A percentile compares a stretch with the other conserved stretches of the same genome.
phyloP scores from a whole-genome alignment of 306 rosid genomes.

The Quercus dentata region DNA sequence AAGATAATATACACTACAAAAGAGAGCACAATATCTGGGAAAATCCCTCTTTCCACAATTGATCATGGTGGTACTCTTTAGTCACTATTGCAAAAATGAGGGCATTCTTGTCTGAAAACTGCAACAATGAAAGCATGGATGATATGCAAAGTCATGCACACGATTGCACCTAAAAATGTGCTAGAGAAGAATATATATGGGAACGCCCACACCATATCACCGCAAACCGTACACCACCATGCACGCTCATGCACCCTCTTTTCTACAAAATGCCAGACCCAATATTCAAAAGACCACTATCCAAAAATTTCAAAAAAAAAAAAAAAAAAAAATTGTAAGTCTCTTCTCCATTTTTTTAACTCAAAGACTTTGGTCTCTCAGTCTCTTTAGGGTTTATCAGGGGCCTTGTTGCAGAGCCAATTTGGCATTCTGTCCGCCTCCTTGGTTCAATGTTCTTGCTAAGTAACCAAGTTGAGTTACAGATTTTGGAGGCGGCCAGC shows the following conservation, averaged over 20 bases:
- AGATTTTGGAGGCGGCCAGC: slow-evolving; percentile 55
- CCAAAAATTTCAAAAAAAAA: not conserved
- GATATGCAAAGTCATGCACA: not conserved
- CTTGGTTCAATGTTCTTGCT: not conserved
- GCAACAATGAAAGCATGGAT: slow-evolving; percentile 3
- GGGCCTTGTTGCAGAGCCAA: slow-evolving; percentile 53
- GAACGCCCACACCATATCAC: slow-evolving; percentile 24
- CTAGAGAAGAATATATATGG: not conserved
- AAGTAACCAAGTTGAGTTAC: not conserved
- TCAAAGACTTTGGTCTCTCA: not conserved
- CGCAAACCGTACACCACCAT: slow-evolving; percentile 38
- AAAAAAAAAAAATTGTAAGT: not conserved
- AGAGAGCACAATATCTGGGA: not conserved
- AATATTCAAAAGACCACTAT: slow-evolving; percentile 20
- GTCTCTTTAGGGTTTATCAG: slow-evolving; percentile 62
- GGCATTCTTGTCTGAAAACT: slow-evolving; percentile 6
- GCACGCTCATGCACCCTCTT: slow-evolving; percentile 54
- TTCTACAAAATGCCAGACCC: slow-evolving; percentile 38
- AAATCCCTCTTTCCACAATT: not conserved
- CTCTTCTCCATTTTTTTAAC: slow-evolving; percentile 7
- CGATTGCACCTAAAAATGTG: not conserved
- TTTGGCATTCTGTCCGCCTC: slow-evolving; percentile 96
- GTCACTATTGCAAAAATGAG: not conserved
- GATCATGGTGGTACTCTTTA: slow-evolving; percentile 8
- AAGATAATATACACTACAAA: not conserved